These are phyloP conservation scores for Choiromyces venosus DNA, from an alignment of 495 filamentous ascomycete genomes.

Conservation along the genomic window DNA sequence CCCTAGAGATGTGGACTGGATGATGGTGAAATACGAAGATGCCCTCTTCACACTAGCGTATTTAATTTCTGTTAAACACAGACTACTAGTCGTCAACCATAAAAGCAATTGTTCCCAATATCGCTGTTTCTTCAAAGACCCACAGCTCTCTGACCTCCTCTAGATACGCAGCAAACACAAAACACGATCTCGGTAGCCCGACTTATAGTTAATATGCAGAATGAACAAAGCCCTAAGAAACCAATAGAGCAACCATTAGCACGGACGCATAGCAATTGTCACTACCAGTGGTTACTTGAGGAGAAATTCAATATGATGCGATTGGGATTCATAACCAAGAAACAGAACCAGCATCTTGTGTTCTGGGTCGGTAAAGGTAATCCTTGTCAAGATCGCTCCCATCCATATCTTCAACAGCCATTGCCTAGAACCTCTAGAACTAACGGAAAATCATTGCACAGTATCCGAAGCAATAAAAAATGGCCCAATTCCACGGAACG, in stretches of 20 bases:
- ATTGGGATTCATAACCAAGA: background rate
- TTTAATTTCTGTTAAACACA: background rate
- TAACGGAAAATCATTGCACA: background rate
- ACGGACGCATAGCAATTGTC: background rate
- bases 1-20: background rate
- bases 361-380: constrained; percentile 1
- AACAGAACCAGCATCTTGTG: background rate
- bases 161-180: background rate
- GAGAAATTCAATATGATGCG: background rate
- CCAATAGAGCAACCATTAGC: background rate
- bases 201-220: background rate
- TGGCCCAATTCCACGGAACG: background rate
- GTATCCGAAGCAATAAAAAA: background rate
- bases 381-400: background rate
- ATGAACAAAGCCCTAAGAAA: background rate
- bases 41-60: background rate
- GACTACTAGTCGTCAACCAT: background rate
- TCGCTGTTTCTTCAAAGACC: background rate
- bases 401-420: background rate
- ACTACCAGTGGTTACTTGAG: background rate
- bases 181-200: background rate
- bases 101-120: background rate
- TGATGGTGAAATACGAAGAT: background rate
- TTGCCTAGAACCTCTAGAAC: background rate
- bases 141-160: background rate